Conservation (phyloP, 1,139 yeast genomes). For the Maudiozyma humilis region DNA sequence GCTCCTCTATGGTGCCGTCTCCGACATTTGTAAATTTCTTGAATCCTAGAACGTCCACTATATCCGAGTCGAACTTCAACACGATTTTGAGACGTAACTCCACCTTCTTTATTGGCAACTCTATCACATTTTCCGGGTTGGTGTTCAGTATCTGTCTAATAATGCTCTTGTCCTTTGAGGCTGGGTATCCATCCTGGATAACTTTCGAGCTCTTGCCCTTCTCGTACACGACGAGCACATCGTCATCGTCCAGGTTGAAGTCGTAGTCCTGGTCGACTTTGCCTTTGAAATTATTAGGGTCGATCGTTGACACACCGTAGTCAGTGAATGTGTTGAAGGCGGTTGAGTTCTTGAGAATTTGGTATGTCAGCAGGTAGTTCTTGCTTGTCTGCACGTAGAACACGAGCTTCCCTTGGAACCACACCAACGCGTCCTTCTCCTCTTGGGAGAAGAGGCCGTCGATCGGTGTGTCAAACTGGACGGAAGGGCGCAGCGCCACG, state of each 20-base stretch:
- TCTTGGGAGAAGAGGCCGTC: slow-evolving; percentile 17
- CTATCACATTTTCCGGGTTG: slow-evolving; percentile 20
- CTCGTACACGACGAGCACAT: slow-evolving; percentile 37
- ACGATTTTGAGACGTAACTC: slow-evolving; percentile 39
- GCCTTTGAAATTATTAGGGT: slow-evolving; percentile 12
- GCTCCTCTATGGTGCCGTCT: slow-evolving; percentile 22
- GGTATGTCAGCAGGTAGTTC: slow-evolving; percentile 27
- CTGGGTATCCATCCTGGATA: slow-evolving; percentile 42
- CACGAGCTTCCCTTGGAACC: slow-evolving; percentile 20
- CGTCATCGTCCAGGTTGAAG: slow-evolving; percentile 32
- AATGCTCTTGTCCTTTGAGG: slow-evolving; percentile 30
- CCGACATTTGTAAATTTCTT: slow-evolving; percentile 22
- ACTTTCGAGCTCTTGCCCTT: slow-evolving; percentile 32
- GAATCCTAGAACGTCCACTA: slow-evolving; percentile 33
- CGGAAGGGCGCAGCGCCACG: slow-evolving; percentile 20
- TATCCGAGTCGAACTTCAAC: slow-evolving; percentile 37
- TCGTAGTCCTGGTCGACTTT: slow-evolving; percentile 22
- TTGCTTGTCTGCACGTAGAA: slow-evolving; percentile 26
- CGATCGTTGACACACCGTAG: slow-evolving; percentile 24
- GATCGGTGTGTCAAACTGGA: slow-evolving; percentile 14
- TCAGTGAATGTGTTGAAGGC: slow-evolving; percentile 22
- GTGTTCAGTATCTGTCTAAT: slow-evolving; percentile 23
- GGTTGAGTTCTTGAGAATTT: slow-evolving; percentile 22
- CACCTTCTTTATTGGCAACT: slow-evolving; percentile 29
- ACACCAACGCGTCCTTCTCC: slow-evolving; percentile 11